These are phyloP conservation scores for Pholiota adiposa DNA, from an alignment of 1,284 basidiomycete genomes.

Conservation along the genomic window DNA sequence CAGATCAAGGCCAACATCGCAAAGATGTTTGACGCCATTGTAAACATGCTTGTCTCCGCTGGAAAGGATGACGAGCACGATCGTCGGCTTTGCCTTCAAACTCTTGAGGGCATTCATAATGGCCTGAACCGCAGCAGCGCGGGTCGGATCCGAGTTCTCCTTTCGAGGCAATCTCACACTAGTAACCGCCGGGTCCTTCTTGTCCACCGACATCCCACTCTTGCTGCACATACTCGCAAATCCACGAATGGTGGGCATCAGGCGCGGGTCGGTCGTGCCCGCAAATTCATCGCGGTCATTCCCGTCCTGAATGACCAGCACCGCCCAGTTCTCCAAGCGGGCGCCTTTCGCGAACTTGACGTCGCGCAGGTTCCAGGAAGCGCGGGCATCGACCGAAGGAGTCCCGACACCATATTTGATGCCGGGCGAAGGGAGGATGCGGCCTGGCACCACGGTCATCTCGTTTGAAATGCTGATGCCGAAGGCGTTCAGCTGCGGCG, in stretches of 20 bases:
- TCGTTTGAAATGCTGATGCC: conserved; percentile 62
- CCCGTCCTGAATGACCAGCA: conserved; percentile 65
- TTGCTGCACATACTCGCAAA: conserved; percentile 62
- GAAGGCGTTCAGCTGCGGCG: conserved; percentile 53
- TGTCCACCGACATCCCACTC: conserved; percentile 61
- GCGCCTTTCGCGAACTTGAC: conserved; percentile 66
- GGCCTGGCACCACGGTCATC: conserved; percentile 77
- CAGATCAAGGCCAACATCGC: conserved; percentile 67
- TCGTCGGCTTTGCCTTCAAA: conserved; percentile 32
- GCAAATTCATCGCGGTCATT: conserved; percentile 49
- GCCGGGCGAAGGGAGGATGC: conserved; percentile 62
- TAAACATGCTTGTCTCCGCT: conserved; percentile 72
- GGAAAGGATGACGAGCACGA: conserved; percentile 64
- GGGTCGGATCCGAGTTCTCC: conserved; percentile 48
- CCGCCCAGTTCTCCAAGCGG: conserved; percentile 59
- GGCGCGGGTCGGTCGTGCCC: conserved; percentile 49
- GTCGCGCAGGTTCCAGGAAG: conserved; percentile 71
- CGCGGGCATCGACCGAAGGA: conserved; percentile 57
- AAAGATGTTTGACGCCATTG: conserved; percentile 70
- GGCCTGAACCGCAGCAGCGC: conserved; percentile 44
- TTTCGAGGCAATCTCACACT: conserved; percentile 50
- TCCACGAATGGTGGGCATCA: conserved; percentile 46
- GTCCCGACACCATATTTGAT: conserved; percentile 57
- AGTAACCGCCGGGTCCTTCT: conserved; percentile 36
- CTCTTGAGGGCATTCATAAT: conserved; percentile 33